These are phyloP conservation scores for Colletotrichum sp. DNA, from an alignment of 2,329 filamentous ascomycete genomes.

Conservation along the genomic window DNA sequence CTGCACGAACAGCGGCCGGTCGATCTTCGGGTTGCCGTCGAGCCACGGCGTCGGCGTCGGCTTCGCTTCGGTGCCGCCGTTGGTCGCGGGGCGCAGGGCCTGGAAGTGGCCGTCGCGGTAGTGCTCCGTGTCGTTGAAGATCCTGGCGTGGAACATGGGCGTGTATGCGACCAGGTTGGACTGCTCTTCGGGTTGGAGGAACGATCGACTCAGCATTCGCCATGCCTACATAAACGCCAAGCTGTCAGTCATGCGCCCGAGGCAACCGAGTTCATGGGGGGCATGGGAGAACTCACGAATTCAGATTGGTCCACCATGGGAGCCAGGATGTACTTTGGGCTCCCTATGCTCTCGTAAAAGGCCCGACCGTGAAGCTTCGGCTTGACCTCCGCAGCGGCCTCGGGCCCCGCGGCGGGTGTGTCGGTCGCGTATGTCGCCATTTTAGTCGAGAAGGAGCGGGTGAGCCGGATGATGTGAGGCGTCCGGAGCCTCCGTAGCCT, in stretches of 20 bases:
- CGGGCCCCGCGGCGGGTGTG: conserved; percentile 25
- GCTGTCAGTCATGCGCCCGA: background rate
- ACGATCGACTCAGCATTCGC: conserved; percentile 95
- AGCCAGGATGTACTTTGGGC: conserved; percentile 86
- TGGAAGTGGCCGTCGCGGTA: conserved; percentile 86
- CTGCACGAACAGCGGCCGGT: conserved; percentile 92
- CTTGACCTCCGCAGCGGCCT: background rate
- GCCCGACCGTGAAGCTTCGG: conserved; percentile 79
- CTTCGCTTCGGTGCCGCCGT: conserved; percentile 11
- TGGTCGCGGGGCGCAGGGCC: conserved; percentile 49
- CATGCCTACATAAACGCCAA: conserved; percentile 69
- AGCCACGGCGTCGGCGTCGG: conserved; percentile 57
- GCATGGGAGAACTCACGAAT: conserved; percentile 68
- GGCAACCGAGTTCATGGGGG: background rate
- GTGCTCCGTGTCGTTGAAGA: conserved; percentile 77
- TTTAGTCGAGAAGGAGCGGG: conserved; percentile 1
- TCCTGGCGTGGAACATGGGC: conserved; percentile 93
- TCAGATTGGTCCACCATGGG: conserved; percentile 99
- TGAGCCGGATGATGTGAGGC: conserved; percentile 14
- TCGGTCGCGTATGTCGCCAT: conserved; percentile 35
- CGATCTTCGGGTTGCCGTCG: conserved; percentile 84
- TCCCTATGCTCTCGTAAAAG: conserved; percentile 95
- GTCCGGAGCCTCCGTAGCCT: conserved; percentile 12
- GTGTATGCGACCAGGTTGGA: conserved; percentile 82
- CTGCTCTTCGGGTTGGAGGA: conserved; percentile 71